Evolutionary conservation across 106 monocot species (phyloP).

Genomic region (Acorus gramineus): DNA sequence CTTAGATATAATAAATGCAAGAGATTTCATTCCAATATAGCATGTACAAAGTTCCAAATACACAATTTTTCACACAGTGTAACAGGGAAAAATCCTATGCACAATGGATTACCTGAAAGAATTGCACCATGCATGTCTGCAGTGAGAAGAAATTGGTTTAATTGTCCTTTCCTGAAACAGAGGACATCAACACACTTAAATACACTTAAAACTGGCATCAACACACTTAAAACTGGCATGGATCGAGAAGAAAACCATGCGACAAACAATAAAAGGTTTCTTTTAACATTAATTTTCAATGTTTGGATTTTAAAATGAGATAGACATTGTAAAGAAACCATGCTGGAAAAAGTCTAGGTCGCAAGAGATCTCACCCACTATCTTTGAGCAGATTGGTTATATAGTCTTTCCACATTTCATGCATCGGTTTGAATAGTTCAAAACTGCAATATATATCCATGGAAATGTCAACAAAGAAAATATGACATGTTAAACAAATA

Average conservation of each 20-base stretch:
- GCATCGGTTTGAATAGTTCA: constrained; percentile 71
- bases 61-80: not conserved
- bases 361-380: constrained; percentile 24
- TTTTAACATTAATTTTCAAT: too few species aligned
- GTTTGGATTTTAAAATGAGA: not conserved
- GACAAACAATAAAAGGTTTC: too few species aligned
- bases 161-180: constrained; percentile 57
- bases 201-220: not conserved
- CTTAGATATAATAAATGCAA: not conserved
- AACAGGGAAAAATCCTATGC: not conserved
- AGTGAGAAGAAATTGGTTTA: constrained; percentile 44
- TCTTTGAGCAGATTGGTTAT: constrained; percentile 54
- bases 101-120: constrained; percentile 46
- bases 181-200: not conserved
- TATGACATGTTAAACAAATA: not conserved
- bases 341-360: not conserved
- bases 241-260: not conserved
- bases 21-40: not conserved
- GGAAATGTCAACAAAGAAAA: not conserved
- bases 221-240: not conserved
- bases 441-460: constrained; percentile 34
- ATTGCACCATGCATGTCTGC: constrained; percentile 86
- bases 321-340: not conserved
- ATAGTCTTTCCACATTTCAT: constrained; percentile 94
- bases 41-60: not conserved